A percentile compares a stretch with the other conserved stretches of the same genome.
Evolutionary conservation across 192 early-diverging fungal genomes (phyloP).

Genomic region (Coemansia sp.): DNA sequence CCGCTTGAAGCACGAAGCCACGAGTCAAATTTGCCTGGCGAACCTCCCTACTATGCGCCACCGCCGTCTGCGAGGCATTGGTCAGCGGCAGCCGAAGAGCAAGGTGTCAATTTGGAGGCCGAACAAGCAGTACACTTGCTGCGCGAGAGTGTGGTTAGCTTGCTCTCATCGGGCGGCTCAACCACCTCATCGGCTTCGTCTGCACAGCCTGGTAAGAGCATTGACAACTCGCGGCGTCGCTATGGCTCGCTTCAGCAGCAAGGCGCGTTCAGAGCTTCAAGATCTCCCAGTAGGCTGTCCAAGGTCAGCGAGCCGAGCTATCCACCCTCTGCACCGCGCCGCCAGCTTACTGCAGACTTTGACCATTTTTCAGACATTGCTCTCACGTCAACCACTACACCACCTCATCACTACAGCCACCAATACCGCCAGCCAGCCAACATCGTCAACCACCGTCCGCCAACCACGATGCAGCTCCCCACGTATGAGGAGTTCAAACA

Average conservation of each 20-base stretch:
- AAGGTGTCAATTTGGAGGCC: background rate
- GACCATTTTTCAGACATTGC: slow-evolving; percentile 49
- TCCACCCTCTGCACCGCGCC: slow-evolving; percentile 32
- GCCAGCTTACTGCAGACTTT: slow-evolving; percentile 25
- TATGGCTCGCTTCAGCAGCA: slow-evolving; percentile 3
- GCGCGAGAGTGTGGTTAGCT: slow-evolving; percentile 45
- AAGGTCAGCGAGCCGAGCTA: slow-evolving; percentile 54
- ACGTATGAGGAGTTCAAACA: slow-evolving; percentile 44
- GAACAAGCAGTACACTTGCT: slow-evolving; percentile 46
- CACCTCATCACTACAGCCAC: slow-evolving; percentile 12
- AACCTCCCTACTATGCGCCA: slow-evolving; percentile 5
- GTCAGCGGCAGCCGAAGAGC: background rate
- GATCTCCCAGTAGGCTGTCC: slow-evolving; percentile 42
- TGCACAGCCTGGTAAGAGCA: slow-evolving; percentile 17
- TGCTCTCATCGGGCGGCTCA: slow-evolving; percentile 33
- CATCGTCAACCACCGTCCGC: background rate
- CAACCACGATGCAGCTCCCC: slow-evolving; percentile 16
- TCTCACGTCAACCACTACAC: slow-evolving; percentile 24
- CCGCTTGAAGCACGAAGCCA: slow-evolving; percentile 9
- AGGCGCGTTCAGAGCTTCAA: slow-evolving; percentile 9
- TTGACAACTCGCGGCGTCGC: slow-evolving; percentile 7
- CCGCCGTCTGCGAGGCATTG: background rate
- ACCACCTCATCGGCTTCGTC: slow-evolving; percentile 31
- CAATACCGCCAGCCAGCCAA: background rate
- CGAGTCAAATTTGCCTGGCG: background rate